phyloP scores from a whole-genome alignment of 192 early-diverging fungal genomes.

The Lobulomyces angularis region DNA sequence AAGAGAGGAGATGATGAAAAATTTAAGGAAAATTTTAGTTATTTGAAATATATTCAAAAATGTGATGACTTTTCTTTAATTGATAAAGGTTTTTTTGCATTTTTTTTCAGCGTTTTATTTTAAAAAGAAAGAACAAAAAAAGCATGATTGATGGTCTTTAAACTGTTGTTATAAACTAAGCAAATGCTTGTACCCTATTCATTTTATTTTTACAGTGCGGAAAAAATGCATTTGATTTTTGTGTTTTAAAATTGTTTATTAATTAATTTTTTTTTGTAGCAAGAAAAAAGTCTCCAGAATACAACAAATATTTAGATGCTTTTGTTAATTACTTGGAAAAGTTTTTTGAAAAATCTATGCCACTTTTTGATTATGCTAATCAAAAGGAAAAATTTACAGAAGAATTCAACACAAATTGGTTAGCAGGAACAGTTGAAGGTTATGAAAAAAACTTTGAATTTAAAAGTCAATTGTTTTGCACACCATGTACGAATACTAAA shows the following conservation, averaged over 20 bases:
- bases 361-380: constrained; percentile 56
- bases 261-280: background rate
- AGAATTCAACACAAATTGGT: constrained; percentile 57
- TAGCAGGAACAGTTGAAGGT: constrained; percentile 34
- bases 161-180: too few species aligned
- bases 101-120: too few species aligned
- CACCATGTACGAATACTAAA: constrained; percentile 35
- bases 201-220: constrained; percentile 48
- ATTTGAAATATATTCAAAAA: constrained; percentile 54
- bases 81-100: too few species aligned
- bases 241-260: constrained; percentile 2
- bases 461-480: constrained; percentile 52
- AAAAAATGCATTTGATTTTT: background rate
- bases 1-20: constrained; percentile 19
- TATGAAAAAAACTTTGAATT: constrained; percentile 27
- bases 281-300: too few species aligned
- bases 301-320: constrained; percentile 44
- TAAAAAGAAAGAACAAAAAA: too few species aligned
- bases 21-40: constrained; percentile 23
- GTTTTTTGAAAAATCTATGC: constrained; percentile 61
- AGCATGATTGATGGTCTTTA: too few species aligned
- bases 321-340: constrained; percentile 57
- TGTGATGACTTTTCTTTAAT: constrained; percentile 46
- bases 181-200: constrained; percentile 27
- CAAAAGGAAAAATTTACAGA: constrained; percentile 30